Conservation (phyloP, 2,329 filamentous ascomycete genomes). For the Dothistroma pini region DNA sequence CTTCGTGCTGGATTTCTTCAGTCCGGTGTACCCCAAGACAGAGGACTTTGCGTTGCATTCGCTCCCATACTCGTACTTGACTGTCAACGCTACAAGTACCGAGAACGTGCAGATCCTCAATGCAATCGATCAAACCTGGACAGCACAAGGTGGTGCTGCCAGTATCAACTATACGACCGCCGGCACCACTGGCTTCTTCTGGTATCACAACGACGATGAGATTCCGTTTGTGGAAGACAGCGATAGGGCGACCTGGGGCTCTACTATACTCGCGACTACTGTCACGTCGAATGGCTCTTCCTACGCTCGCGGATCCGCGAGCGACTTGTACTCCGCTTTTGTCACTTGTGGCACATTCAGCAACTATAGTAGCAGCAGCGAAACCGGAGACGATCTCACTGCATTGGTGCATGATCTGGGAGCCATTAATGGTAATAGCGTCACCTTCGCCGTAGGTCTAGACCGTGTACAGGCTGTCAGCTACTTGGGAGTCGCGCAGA, state of each 20-base stretch:
- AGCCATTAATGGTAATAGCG: conserved; percentile 8
- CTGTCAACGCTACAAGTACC: conserved; percentile 22
- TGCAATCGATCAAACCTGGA: conserved; percentile 38
- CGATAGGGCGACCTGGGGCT: conserved; percentile 28
- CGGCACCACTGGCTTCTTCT: conserved; percentile 19
- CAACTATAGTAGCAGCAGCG: not conserved
- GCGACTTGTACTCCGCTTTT: conserved; percentile 18
- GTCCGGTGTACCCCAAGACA: conserved; percentile 32
- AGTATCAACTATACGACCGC: conserved; percentile 21
- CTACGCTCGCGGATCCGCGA: conserved; percentile 9
- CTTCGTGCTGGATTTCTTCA: conserved; percentile 37
- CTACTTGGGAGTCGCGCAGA: conserved; percentile 25
- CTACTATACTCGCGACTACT: conserved; percentile 22
- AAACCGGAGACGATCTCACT: conserved; percentile 18
- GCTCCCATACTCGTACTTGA: conserved; percentile 37
- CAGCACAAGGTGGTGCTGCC: conserved; percentile 29
- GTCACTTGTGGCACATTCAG: conserved; percentile 11
- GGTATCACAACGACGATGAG: conserved; percentile 25
- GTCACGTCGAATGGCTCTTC: conserved; percentile 2
- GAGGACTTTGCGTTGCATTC: conserved; percentile 36
- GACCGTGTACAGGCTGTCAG: conserved; percentile 25
- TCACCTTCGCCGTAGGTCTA: conserved; percentile 26
- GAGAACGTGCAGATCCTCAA: conserved; percentile 32
- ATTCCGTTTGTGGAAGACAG: conserved; percentile 23
- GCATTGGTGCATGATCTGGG: conserved; percentile 22